Conservation (phyloP, 208 protist species). For the Leishmania braziliensis region DNA sequence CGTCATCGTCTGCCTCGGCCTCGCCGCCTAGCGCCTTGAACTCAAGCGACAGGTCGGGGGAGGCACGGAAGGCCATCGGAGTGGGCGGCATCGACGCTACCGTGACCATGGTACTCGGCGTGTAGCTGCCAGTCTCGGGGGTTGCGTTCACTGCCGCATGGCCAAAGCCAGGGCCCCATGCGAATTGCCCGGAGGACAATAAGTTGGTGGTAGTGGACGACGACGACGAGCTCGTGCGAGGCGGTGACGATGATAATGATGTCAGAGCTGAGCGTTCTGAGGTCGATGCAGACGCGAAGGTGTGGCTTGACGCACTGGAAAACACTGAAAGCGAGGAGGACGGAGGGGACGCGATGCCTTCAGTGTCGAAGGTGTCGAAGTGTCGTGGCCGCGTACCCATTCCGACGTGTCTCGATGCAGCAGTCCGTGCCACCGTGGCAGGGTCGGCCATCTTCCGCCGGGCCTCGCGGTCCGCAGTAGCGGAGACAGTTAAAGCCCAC, state of each 20-base stretch:
- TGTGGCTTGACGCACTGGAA: background rate
- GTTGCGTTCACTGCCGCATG: background rate
- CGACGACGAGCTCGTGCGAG: background rate
- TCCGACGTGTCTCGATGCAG: background rate
- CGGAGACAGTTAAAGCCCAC: background rate
- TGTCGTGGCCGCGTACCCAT: background rate
- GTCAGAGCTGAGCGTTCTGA: background rate
- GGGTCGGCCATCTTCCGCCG: background rate
- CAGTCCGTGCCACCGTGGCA: background rate
- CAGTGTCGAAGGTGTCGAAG: background rate
- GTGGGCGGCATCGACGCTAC: constrained; percentile 12
- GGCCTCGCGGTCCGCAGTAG: background rate
- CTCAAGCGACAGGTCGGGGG: background rate
- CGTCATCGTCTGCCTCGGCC: background rate
- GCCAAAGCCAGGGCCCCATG: background rate
- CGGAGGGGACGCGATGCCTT: background rate
- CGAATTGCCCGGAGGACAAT: background rate
- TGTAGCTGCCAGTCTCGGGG: background rate
- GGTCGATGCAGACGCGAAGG: background rate
- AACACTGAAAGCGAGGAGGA: background rate
- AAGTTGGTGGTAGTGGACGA: background rate
- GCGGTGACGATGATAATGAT: background rate
- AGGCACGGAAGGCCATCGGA: constrained; percentile 6
- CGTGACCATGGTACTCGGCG: background rate
- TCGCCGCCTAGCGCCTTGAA: background rate